Evolutionary conservation across 352 stramenopile genomes (phyloP).

Genomic region (Elongisporangium undulatum): DNA sequence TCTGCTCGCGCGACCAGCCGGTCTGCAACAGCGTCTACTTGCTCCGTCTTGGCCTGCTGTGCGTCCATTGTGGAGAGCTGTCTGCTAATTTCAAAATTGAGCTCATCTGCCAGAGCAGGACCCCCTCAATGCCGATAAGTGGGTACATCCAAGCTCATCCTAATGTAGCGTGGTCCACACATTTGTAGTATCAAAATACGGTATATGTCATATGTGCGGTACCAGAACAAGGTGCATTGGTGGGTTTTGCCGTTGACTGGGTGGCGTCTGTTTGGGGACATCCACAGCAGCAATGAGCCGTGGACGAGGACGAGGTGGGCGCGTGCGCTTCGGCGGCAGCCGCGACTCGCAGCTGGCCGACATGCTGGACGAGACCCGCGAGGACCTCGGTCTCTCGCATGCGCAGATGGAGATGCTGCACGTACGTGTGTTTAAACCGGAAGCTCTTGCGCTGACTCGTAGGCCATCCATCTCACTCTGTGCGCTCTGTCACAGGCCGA

Average conservation of each 20-base stretch:
- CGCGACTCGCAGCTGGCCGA: slow-evolving; percentile 60
- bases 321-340: slow-evolving; percentile 71
- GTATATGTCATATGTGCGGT: not conserved
- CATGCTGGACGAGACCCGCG: slow-evolving; percentile 66
- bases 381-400: slow-evolving; percentile 63
- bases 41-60: too few species aligned
- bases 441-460: not conserved
- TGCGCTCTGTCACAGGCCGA: slow-evolving; percentile 26
- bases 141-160: not conserved
- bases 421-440: slow-evolving; percentile 17
- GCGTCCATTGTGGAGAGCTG: too few species aligned
- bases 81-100: too few species aligned
- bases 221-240: slow-evolving; percentile 7
- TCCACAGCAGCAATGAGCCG: slow-evolving; percentile 65
- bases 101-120: too few species aligned
- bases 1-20: too few species aligned
- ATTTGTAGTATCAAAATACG: not conserved
- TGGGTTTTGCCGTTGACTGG: slow-evolving; percentile 2
- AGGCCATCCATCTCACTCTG: not conserved
- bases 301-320: slow-evolving; percentile 47
- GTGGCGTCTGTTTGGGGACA: slow-evolving; percentile 4
- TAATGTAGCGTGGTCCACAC: not conserved
- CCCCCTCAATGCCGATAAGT: too few species aligned
- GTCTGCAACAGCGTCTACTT: too few species aligned
- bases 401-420: slow-evolving; percentile 67